Conservation (phyloP, 1,139 yeast species). For the Sugiyamaella xylanicola region DNA sequence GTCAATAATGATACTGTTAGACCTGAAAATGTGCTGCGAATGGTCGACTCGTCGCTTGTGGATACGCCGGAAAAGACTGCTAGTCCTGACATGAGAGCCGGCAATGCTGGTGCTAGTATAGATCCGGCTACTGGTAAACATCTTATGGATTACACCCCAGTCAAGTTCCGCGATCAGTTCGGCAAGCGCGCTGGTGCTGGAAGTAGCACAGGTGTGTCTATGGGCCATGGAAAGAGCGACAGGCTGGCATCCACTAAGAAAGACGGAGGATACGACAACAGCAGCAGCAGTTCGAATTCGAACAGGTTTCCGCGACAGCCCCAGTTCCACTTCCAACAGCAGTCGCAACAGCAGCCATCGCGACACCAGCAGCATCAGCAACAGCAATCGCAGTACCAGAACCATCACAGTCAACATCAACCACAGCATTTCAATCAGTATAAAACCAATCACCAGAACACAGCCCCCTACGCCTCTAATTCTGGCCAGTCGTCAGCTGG, state of each 20-base stretch:
- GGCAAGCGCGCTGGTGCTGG: background rate
- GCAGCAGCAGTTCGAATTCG: background rate
- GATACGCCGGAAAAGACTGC: conserved; percentile 39
- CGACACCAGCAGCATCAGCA: background rate
- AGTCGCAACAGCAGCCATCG: background rate
- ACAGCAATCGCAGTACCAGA: background rate
- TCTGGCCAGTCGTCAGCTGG: background rate
- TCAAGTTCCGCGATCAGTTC: conserved; percentile 15
- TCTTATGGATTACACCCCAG: conserved; percentile 14
- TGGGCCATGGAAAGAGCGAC: background rate
- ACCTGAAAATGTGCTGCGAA: conserved; percentile 44
- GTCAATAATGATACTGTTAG: conserved; percentile 37
- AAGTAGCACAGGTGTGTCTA: background rate
- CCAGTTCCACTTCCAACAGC: background rate
- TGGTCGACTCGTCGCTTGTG: conserved; percentile 46
- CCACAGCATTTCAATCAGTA: background rate
- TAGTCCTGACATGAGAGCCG: conserved; percentile 6
- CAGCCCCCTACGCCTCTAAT: background rate
- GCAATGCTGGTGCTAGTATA: too few species aligned
- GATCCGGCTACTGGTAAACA: conserved; percentile 13
- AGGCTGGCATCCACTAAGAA: background rate
- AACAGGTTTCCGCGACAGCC: background rate
- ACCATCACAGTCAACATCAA: background rate
- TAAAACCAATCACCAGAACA: background rate
- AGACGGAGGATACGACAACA: background rate